phyloP scores from a whole-genome alignment of 345 rosid genomes.

The Xanthoceras sorbifolium region DNA sequence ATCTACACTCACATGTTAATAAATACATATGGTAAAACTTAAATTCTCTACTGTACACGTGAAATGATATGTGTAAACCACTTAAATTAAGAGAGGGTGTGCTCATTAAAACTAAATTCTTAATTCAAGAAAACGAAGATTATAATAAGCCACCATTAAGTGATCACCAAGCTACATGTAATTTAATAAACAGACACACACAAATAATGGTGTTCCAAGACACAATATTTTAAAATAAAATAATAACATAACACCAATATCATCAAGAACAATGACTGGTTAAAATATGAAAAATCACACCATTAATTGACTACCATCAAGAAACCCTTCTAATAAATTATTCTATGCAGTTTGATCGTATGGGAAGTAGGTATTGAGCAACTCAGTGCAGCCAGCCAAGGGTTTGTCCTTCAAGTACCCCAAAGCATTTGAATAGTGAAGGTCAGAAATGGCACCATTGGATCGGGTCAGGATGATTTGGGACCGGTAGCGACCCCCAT shows the following conservation, averaged over 20 bases:
- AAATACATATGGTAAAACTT: too few species aligned
- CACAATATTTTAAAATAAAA: not conserved
- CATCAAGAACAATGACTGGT: slow-evolving; percentile 5
- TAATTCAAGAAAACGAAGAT: not conserved
- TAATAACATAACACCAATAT: not conserved
- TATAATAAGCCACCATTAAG: not conserved
- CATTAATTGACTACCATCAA: not conserved
- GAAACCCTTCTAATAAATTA: not conserved
- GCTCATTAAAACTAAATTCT: too few species aligned
- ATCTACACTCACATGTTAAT: too few species aligned
- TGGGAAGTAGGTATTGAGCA: slow-evolving; percentile 42
- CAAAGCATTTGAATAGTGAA: slow-evolving; percentile 61
- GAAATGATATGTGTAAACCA: too few species aligned
- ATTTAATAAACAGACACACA: not conserved
- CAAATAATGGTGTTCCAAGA: not conserved
- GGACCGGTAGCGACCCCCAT: slow-evolving; percentile 50
- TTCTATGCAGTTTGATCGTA: slow-evolving; percentile 26
- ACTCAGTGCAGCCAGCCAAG: slow-evolving; percentile 41
- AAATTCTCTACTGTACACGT: too few species aligned
- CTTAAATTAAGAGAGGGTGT: too few species aligned
- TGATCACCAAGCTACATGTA: not conserved
- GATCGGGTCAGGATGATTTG: slow-evolving; percentile 57
- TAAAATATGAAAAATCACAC: not conserved
- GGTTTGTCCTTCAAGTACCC: slow-evolving; percentile 53
- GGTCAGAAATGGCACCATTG: slow-evolving; percentile 59